phyloP scores from a whole-genome alignment of 2,329 filamentous ascomycete genomes.

The Talaromyces sp. region DNA sequence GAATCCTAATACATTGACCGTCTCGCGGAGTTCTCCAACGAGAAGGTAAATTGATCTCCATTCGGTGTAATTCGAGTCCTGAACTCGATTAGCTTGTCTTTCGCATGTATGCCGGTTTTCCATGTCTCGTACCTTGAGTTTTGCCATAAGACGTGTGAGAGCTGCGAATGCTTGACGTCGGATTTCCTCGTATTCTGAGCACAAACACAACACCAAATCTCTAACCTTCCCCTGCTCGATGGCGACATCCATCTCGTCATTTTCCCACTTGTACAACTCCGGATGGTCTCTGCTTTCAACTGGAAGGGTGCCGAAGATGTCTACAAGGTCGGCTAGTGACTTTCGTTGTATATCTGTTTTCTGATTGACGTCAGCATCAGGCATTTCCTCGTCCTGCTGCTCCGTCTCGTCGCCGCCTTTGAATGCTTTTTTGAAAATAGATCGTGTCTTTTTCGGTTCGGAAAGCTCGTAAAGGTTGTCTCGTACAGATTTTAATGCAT shows the following conservation, averaged over 20 bases:
- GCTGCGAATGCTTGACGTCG: conserved; percentile 61
- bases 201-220: conserved; percentile 67
- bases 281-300: conserved; percentile 37
- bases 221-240: conserved; percentile 70
- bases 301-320: conserved; percentile 48
- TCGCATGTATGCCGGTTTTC: neutral
- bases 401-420: conserved; percentile 22
- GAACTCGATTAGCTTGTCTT: conserved; percentile 11
- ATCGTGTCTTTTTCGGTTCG: conserved; percentile 31
- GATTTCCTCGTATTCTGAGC: conserved; percentile 67
- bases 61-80: conserved; percentile 67
- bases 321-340: conserved; percentile 41
- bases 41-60: conserved; percentile 74
- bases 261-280: conserved; percentile 57
- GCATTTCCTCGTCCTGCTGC: conserved; percentile 6
- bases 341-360: conserved; percentile 9
- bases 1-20: conserved; percentile 52
- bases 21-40: conserved; percentile 73
- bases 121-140: conserved; percentile 36
- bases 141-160: conserved; percentile 40
- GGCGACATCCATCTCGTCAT: conserved; percentile 71
- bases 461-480: conserved; percentile 38
- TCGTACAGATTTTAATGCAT: conserved; percentile 41
- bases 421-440: conserved; percentile 30
- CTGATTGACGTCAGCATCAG: conserved; percentile 10